Evolutionary conservation across 2,329 filamentous ascomycete species (phyloP).

Genomic region (Cladosporium sp.): DNA sequence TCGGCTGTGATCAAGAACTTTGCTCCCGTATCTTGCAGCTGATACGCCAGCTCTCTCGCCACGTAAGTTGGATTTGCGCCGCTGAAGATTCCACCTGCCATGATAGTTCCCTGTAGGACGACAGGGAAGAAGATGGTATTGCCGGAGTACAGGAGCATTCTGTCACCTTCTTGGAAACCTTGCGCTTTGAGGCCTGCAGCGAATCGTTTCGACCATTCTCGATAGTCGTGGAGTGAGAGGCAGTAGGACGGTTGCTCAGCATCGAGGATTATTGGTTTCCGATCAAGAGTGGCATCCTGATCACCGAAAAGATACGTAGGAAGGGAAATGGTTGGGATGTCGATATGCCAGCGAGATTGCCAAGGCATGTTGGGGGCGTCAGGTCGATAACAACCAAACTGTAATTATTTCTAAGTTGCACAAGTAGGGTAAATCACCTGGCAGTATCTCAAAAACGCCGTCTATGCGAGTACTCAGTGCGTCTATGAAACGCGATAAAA

Average conservation of each 20-base stretch:
- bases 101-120: conserved; percentile 67
- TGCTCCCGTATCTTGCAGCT: conserved; percentile 67
- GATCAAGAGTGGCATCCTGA: conserved; percentile 36
- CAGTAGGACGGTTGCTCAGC: conserved; percentile 63
- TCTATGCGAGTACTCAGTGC: background rate
- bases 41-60: conserved; percentile 67
- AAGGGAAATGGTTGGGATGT: conserved; percentile 44
- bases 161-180: conserved; percentile 64
- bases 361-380: conserved; percentile 44
- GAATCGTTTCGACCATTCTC: conserved; percentile 67
- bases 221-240: conserved; percentile 61
- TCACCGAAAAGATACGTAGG: conserved; percentile 50
- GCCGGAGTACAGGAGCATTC: conserved; percentile 67
- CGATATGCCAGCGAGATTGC: conserved; percentile 47
- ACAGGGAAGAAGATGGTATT: conserved; percentile 71
- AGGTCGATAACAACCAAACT: too few relatives aligned
- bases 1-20: conserved; percentile 63
- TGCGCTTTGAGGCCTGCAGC: conserved; percentile 60
- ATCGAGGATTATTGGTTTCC: conserved; percentile 55
- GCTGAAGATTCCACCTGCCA: conserved; percentile 74
- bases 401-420: too few relatives aligned
- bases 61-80: conserved; percentile 70
- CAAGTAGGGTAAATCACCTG: too few relatives aligned
- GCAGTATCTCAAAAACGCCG: too few relatives aligned
- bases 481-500: background rate